Evolutionary conservation across 2,329 filamentous ascomycete genomes (phyloP).

Genomic region (Mollisia scopiformis): DNA sequence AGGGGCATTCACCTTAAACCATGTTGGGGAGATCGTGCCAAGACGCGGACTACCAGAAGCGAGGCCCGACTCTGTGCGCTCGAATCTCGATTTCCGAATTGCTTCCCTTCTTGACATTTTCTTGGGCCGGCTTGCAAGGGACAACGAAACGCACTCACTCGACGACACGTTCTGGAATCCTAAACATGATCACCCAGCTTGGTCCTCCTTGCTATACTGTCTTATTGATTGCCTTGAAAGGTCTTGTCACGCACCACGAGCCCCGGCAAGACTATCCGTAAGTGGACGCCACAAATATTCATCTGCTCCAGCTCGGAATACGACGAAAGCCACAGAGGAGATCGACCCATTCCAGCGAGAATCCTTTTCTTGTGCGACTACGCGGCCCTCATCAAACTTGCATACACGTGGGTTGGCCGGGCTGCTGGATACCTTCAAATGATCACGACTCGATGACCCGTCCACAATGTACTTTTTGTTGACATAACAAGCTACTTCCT

Average conservation of each 20-base stretch:
- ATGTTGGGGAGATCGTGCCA: not conserved
- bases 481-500: not conserved
- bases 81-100: not conserved
- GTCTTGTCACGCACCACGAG: not conserved
- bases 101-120: not conserved
- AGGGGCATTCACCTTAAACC: not conserved
- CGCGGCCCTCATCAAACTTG: not conserved
- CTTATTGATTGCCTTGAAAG: not conserved
- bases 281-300: not conserved
- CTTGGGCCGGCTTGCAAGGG: not conserved
- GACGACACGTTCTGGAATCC: not conserved
- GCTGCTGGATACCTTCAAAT: not conserved
- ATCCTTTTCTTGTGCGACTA: not conserved
- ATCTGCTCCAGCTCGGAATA: not conserved
- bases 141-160: not conserved
- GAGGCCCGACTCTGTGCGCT: not conserved
- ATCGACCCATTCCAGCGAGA: not conserved
- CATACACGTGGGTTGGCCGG: not conserved
- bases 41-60: not conserved
- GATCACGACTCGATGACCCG: too few species aligned
- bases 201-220: not conserved
- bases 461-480: too few species aligned
- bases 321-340: not conserved
- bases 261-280: not conserved
- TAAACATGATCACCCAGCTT: not conserved